Base-by-base conservation (phyloP, 2,329 filamentous ascomycete genomes). In the Ophiostoma himal-ulmi region DNA sequence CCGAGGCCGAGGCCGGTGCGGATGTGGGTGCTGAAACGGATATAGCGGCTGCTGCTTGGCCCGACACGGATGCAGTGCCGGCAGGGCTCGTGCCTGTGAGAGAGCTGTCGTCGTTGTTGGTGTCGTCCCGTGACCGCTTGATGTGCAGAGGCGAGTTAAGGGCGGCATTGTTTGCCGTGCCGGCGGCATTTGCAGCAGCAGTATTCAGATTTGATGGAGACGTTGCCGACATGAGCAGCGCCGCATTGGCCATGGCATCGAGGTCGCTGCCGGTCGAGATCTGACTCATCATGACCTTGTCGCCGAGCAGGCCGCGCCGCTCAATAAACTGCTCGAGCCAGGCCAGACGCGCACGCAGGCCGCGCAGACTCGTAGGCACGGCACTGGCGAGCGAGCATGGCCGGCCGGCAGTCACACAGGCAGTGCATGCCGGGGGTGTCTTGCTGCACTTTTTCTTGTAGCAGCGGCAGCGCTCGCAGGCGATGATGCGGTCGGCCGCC, bases 361-460 rank as follows among this genome's bases (percentile, higher is more conserved):
- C 77, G n/a, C 79, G 78, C 39, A 76, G 37, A 41, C 75, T 75
- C 8, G 75, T 75, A 11, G 75, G 72, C 11, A 75, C 75, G 36
- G 76, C 75, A 10, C 75, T 76, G 30, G 75, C 78, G 70, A 75
- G 79, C 65, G 77, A 81, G 74, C 81, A 83, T 39, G 76, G 76
- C 60, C 80, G 77, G 36, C 79, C 81, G 5, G 81, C 79, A 39
- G 75, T 77, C 67, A 77, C 77, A 71, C 81, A 83, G 1, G 81
- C 76, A 3, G 77, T 75, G 74, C 81, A 83, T 20, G 76, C 76
- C n/a, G 78, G 81, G 72, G 79, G 78, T 0, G 81, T 82, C 54
- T 80, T 77, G 64, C 79, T 82, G 74, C 81, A 83, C 71, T 80
- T 81, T 76, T 83, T 83, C 76, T 83, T 83, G 67, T 70, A 73